Percentiles rank a stretch among this genome's conserved stretches.
phyloP scores from a whole-genome alignment of 1,284 basidiomycete species.

The Rhodotorula sp. region DNA sequence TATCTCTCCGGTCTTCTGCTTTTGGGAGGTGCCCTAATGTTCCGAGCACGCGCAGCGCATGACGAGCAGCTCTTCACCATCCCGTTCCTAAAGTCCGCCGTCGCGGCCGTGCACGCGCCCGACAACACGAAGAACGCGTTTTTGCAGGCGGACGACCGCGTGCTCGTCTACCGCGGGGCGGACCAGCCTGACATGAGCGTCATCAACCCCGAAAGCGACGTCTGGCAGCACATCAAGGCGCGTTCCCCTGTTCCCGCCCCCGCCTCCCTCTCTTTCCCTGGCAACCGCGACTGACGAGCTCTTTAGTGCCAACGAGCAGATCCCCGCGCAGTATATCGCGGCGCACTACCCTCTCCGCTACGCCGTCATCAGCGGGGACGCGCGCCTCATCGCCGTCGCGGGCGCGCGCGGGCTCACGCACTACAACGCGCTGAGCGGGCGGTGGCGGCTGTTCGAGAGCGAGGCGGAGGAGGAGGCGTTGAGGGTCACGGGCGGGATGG shows the following conservation, averaged over 20 bases:
- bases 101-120: constrained; percentile 81
- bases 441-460: constrained; percentile 90
- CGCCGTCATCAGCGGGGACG: constrained; percentile 87
- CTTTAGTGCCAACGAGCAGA: constrained; percentile 53
- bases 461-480: constrained; percentile 88
- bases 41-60: constrained; percentile 25
- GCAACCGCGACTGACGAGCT: too few species aligned
- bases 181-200: constrained; percentile 98
- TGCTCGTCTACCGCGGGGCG: constrained; percentile 92
- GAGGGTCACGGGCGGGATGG: constrained; percentile 81
- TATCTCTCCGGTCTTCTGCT: neutral
- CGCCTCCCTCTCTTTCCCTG: neutral
- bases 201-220: constrained; percentile 97
- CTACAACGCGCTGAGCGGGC: constrained; percentile 87
- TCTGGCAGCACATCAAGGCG: constrained; percentile 94
- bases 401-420: constrained; percentile 88
- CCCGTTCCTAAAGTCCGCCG: constrained; percentile 93
- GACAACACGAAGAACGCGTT: constrained; percentile 94
- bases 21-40: neutral
- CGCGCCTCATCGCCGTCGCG: constrained; percentile 87
- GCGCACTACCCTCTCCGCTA: constrained; percentile 94
- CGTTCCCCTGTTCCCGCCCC: neutral
- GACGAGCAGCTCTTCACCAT: constrained; percentile 73
- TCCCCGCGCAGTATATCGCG: constrained; percentile 86
- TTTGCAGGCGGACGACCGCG: constrained; percentile 90